Conservation (phyloP, 306 rosid genomes). For the Sindora glabra region DNA sequence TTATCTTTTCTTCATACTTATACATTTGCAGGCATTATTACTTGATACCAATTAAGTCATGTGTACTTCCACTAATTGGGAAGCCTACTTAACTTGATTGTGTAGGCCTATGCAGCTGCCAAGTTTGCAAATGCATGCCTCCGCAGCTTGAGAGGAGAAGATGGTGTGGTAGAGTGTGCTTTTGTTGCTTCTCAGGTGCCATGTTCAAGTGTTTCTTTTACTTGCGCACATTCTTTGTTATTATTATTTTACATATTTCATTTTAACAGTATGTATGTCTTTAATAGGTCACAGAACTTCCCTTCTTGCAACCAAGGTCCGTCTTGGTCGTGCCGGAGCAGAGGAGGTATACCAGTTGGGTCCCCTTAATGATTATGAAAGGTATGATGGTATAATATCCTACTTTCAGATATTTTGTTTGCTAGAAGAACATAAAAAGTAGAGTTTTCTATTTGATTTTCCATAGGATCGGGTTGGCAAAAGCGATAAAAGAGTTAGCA, state of each 20-base stretch:
- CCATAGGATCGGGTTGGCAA: constrained; percentile 59
- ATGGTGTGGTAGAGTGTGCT: constrained; percentile 74
- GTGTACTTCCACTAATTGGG: not conserved
- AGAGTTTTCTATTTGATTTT: not conserved
- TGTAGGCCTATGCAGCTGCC: constrained; percentile 91
- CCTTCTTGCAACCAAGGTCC: constrained; percentile 81
- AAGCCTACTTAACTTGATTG: not conserved
- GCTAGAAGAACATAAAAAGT: not conserved
- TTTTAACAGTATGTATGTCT: not conserved
- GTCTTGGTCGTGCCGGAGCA: constrained; percentile 74
- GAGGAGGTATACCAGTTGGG: constrained; percentile 75
- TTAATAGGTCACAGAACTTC: constrained; percentile 81
- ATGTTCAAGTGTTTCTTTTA: not conserved
- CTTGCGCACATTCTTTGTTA: not conserved
- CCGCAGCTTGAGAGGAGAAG: constrained; percentile 78
- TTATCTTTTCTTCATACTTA: not conserved
- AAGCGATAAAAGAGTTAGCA: constrained; percentile 59
- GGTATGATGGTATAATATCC: constrained; percentile 30
- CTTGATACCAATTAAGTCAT: not conserved
- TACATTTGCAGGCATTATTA: not conserved
- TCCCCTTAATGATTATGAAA: constrained; percentile 81
- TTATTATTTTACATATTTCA: not conserved
- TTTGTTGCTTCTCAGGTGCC: constrained; percentile 68
- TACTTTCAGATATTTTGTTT: not conserved
- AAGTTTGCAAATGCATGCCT: constrained; percentile 77